phyloP scores from a whole-genome alignment of 1,139 yeast species.

The Debaryomyces subglobosus region DNA sequence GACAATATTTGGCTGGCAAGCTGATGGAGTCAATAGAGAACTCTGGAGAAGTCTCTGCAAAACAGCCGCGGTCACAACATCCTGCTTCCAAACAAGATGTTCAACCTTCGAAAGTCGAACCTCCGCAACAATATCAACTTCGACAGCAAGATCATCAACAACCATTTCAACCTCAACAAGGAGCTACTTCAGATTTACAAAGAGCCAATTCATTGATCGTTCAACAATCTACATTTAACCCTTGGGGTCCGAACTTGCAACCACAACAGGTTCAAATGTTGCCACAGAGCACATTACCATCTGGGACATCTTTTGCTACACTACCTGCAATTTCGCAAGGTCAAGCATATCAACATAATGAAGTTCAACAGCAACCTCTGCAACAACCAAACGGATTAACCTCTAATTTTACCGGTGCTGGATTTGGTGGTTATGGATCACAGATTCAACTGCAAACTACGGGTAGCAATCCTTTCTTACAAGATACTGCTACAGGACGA shows the following conservation, averaged over 20 bases:
- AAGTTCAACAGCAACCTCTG: slow-evolving; percentile 5
- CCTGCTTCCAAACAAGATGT: neutral
- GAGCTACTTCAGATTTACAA: slow-evolving; percentile 17
- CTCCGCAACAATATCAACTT: slow-evolving; percentile 16
- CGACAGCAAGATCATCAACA: slow-evolving; percentile 18
- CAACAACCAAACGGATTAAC: slow-evolving; percentile 15
- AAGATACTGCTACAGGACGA: slow-evolving; percentile 13
- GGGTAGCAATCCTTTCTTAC: slow-evolving; percentile 32
- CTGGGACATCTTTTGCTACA: slow-evolving; percentile 7
- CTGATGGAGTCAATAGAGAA: slow-evolving; percentile 2
- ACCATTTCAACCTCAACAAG: slow-evolving; percentile 15
- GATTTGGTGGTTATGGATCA: slow-evolving; percentile 57
- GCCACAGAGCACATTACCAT: neutral
- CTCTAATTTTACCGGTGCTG: slow-evolving; percentile 55
- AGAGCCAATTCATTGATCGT: slow-evolving; percentile 38
- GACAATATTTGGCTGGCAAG: slow-evolving; percentile 73
- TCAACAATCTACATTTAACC: slow-evolving; percentile 48
- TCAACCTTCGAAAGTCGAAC: slow-evolving; percentile 12
- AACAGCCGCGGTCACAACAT: neutral
- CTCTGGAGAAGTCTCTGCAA: neutral
- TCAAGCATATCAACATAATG: slow-evolving; percentile 10
- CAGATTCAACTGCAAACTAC: slow-evolving; percentile 29
- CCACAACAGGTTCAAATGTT: slow-evolving; percentile 12
- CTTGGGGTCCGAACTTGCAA: slow-evolving; percentile 37
- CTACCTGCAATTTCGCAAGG: slow-evolving; percentile 18